Base-by-base conservation (phyloP, 148 eudicot species). In the Chenopodium quinoa region DNA sequence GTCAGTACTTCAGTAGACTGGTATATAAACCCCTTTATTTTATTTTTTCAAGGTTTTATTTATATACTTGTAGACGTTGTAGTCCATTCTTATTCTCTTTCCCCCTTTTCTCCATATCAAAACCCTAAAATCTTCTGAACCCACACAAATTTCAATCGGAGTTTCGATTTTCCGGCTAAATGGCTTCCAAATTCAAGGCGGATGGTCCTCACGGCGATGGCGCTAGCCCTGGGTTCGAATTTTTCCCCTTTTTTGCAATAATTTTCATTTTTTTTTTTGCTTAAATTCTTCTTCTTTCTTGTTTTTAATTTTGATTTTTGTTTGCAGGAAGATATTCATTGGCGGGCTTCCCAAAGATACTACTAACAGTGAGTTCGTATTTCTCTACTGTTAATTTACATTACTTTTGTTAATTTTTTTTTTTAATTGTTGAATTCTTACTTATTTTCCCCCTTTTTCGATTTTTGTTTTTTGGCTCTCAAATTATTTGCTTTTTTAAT, bases 261-360 rank as follows among this genome's bases (percentile, higher is more conserved):
- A 9, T 40, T 7, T 17, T 37, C 25, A 1, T 17, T 14, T 2
- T 44, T 4, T 4, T 23, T 20, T 10, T 25, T 19, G 16, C 4
- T 50, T 12, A 13, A 47, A 12, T 32, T 12, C 12, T 37, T n/a
- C 4, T 32, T 71, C 4, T 22, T 9, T 81, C 40, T 2, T 82
- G 19, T 48, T 47, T 40, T 40, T 40, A 40, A 5, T 40, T 40
- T 40, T 40, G 44, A 40, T 40, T 0, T 40, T 40, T 73, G 29
- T 12, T 71, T 82, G 71, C 88, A 91, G 94, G 27, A 91, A 90
- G 80, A 91, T 91, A 37, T 91, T 90, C 87, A 91, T 88, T 32
- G 94, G 94, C n/a, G 94, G 92, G 23, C 82, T 91, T 77, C 88
- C 94, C 16, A 90, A 85, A 74, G 94, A 91, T n/a, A 88, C 91